Base-by-base conservation (phyloP, 441 rosid species). In the Corymbia citriodora region DNA sequence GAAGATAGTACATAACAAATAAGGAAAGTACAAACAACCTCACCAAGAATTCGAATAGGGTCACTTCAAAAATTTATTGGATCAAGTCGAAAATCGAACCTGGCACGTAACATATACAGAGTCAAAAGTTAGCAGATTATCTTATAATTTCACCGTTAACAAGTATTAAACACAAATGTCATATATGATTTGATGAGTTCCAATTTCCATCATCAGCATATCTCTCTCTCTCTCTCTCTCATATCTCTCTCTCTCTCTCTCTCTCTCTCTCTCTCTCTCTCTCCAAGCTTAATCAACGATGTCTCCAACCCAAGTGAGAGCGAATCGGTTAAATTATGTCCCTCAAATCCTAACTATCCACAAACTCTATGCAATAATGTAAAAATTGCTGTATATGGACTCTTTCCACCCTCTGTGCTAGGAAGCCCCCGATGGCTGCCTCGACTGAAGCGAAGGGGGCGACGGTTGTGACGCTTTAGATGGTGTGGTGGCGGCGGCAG, bases 391-490 rank as follows among this genome's bases (percentile, higher is more conserved):
- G 8, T 40, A 23, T 12, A 40, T 27, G 52, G 55, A 9, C 65
- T 59, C 25, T 45, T 31, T 88, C 88, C 55, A 9, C 74, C 68
- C 83, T 88, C 57, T 88, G 65, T 49, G 59, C 89, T 86, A 93
- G 88, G 94, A 95, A 90, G 93, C 95, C 13, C 95, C 94, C 5
- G 95, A 94, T 82, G 95, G 91, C 88, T 92, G 93, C 92, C 94
- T 93, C 36, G 94, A 92, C 87, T 93, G 95, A 87, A 92, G 92
- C 87, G 94, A 74, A 4, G 93, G 85, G 88, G 93, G 63, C 16
- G 91, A 93, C 21, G 55, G 93, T 90, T 93, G 91, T 33, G 95
- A 91, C 27, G 52, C 85, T 40, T 40, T 40, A 21, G 95, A 93
- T 91, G 92, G 91, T 27, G 89, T 19, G 61, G 92, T 12, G 83